Base-by-base conservation (phyloP, 805 yeast species). In the Yueomyces sp. region DNA sequence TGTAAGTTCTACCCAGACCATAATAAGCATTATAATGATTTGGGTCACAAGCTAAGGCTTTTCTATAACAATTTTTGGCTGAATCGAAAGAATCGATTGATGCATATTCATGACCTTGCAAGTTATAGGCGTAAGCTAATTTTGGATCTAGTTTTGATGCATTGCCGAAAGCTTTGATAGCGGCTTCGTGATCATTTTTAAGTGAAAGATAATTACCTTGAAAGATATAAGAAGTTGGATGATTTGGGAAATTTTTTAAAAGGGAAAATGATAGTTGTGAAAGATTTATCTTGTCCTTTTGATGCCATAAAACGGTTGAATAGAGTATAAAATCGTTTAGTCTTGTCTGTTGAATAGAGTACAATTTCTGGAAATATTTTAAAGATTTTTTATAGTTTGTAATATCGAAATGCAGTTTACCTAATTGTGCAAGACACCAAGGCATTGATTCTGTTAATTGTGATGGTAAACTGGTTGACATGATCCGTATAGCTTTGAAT, bases 1-100 rank as follows among this genome's bases (percentile, higher is more conserved):
- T 73, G 59, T 80, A 82, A 30, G 87, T 94, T 90, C 87, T 86
- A 5, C 97, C 98, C 45, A 92, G 74, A 29, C 98, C 98, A 56
- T 92, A 92, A 55, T 88, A 77, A 0, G 97, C 96, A 62, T 90
- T 92, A 62, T 88, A 92, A 58, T 86, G 96, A 45, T 87, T 70
- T 40, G 80, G 72, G 54, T 90, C 95, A 38, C 79, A 70, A 28
- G 81, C 66, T 40, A 92, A 68, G 3, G 96, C 94, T 48, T 71
- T 69, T 36, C 95, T 64, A 70, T 87, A 92, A 47, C 85, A 77
- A 45, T 81, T 85, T 48, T 83, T 72, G 0, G 98, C 96, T 56
- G 79, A 75, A 57, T 87, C 96, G 63, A 81, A 85, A 36, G 94
- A 87, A 64, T 94, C 98, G 54, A 77, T 85, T 2, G 90, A 73